Percentiles rank a stretch among this genome's conserved stretches.
These are phyloP conservation scores for Neonectria hederae DNA, from an alignment of 2,329 filamentous ascomycete genomes.

Conservation along the genomic window DNA sequence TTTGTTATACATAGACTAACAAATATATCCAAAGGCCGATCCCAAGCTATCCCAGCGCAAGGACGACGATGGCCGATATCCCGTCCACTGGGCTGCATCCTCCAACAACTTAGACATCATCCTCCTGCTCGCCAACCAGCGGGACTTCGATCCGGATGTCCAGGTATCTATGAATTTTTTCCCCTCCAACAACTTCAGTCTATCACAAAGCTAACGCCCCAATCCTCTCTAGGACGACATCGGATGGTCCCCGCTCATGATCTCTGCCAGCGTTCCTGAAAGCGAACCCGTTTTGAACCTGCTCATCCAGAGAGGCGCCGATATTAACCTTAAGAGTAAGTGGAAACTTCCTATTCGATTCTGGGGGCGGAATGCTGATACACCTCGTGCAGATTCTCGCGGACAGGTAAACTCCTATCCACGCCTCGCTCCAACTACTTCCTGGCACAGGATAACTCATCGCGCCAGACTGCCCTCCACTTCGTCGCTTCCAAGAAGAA, in stretches of 20 bases:
- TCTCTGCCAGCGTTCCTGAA: conserved; percentile 78
- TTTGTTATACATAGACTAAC: background rate
- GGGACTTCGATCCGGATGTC: conserved; percentile 84
- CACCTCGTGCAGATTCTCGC: conserved; percentile 61
- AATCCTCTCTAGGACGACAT: conserved; percentile 69
- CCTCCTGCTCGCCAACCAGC: conserved; percentile 73
- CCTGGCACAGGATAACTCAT: background rate
- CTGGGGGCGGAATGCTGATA: conserved; percentile 2
- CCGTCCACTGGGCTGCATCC: conserved; percentile 93
- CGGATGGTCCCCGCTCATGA: conserved; percentile 88
- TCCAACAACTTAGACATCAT: conserved; percentile 82
- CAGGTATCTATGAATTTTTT: conserved; percentile 62
- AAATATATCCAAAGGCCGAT: conserved; percentile 67
- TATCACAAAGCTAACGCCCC: background rate
- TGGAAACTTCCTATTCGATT: too few relatives aligned
- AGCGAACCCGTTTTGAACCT: conserved; percentile 74
- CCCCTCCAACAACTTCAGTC: too few relatives aligned
- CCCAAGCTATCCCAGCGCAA: conserved; percentile 76
- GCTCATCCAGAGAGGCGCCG: conserved; percentile 74
- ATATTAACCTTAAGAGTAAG: conserved; percentile 77
- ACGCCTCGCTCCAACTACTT: background rate
- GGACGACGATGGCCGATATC: conserved; percentile 88
- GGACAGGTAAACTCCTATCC: conserved; percentile 62
- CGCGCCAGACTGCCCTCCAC: conserved; percentile 80
- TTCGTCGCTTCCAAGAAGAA: conserved; percentile 92